A percentile compares a stretch with the other conserved stretches of the same genome.
phyloP scores from a whole-genome alignment of 2,329 filamentous ascomycete species.

The Nemania sp. region DNA sequence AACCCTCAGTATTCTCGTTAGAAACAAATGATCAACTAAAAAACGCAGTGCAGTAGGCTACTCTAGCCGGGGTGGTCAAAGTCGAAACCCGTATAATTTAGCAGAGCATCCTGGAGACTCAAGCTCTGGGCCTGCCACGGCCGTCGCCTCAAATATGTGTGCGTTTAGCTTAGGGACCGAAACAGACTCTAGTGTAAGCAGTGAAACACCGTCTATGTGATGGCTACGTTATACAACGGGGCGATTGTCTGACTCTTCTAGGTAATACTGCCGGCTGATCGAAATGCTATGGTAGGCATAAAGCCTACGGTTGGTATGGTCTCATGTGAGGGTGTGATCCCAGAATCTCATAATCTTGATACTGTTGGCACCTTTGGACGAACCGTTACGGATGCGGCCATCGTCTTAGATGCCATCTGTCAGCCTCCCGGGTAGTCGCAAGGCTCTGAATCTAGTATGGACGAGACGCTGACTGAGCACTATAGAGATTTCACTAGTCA shows the following conservation, averaged over 20 bases:
- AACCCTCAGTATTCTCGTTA: not conserved
- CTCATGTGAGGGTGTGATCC: slow-evolving; percentile 67
- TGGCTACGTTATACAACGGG: not conserved
- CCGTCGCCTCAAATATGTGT: slow-evolving; percentile 72
- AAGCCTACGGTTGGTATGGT: slow-evolving; percentile 82
- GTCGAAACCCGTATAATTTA: slow-evolving; percentile 75
- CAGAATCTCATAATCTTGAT: slow-evolving; percentile 75
- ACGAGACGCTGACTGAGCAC: slow-evolving; percentile 66
- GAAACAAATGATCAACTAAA: not conserved
- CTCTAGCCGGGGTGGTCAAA: slow-evolving; percentile 72
- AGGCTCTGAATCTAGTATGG: slow-evolving; percentile 71
- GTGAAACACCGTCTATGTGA: not conserved
- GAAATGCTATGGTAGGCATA: slow-evolving; percentile 77
- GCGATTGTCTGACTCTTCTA: not conserved
- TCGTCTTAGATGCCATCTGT: slow-evolving; percentile 75
- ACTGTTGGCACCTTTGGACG: slow-evolving; percentile 75
- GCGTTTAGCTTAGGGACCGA: slow-evolving; percentile 78
- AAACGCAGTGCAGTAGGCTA: slow-evolving; percentile 69
- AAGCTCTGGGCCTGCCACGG: slow-evolving; percentile 74
- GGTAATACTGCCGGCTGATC: slow-evolving; percentile 76
- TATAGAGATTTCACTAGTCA: slow-evolving; percentile 59
- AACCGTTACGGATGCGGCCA: slow-evolving; percentile 76
- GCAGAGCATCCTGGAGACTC: slow-evolving; percentile 76
- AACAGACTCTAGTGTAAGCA: slow-evolving; percentile 71
- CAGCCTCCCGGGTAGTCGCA: slow-evolving; percentile 71